Base-by-base conservation (phyloP, 2,329 filamentous ascomycete species). In the Diplodia sapinea region DNA sequence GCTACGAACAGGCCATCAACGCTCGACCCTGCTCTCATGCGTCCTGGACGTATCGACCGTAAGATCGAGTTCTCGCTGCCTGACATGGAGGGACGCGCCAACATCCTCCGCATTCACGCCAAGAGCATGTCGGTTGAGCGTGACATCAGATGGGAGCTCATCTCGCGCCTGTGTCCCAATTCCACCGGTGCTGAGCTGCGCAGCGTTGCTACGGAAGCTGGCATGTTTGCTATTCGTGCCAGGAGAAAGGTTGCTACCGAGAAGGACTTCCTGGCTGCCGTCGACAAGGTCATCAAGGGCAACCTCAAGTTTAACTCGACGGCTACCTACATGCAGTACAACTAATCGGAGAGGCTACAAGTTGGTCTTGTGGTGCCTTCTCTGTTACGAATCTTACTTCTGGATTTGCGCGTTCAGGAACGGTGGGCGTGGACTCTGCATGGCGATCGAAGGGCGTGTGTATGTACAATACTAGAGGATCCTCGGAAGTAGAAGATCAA, bases 51-150 rank as follows among this genome's bases (percentile, higher is more conserved):
- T 86, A 98, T 98, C 76, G 94, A 98, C 80, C 88, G 95, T 76
- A 99, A 99, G 87, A 99, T 99, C 74, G 95, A 99, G 81, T 99
- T 99, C 84, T 94, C 93, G 0, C 87, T 99, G 29, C 95, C 95
- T 29, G 95, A 99, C 79, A 92, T 98, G 73, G 95, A 99, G 80
- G 95, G 95, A 63, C 91, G 95, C 72, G 95, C 95, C 76, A 98
- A 97, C 82, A 98, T 99, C 76, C 87, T 99, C 54, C 91, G 95
- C 62, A 99, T 99, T 75, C 95, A 98, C 83, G 95, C 95, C 75
- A 99, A 98, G 90, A 96, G 92, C 79, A 99, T 99, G 95, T 97
- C 93, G 20, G 95, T 99, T 47, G 95, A 99, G 87, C 89, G 95
- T 65, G 95, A 99, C 77, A 99, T 99, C 76, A 89, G 95, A 82